A percentile compares a stretch with the other conserved stretches of the same genome.
phyloP scores from a whole-genome alignment of 2,329 filamentous ascomycete species.

The Aspergillus neotritici region DNA sequence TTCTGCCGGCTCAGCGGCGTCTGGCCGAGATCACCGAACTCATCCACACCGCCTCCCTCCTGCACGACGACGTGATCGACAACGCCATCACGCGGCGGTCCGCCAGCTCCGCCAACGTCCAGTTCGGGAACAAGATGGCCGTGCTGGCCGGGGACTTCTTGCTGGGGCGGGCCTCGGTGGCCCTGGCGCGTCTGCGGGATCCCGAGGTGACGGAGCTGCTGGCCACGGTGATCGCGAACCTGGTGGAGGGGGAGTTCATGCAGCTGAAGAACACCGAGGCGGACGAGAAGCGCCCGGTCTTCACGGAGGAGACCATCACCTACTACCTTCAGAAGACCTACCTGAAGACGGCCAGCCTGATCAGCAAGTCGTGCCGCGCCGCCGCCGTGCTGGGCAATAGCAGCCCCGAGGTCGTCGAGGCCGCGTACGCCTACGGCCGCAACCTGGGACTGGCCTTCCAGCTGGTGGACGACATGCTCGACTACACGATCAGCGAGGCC shows the following conservation, averaged over 20 bases:
- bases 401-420: constrained; percentile 73
- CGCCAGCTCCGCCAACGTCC: constrained; percentile 80
- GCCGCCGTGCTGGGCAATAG: constrained; percentile 78
- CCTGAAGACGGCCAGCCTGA: constrained; percentile 89
- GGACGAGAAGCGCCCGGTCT: constrained; percentile 77
- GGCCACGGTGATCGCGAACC: constrained; percentile 92
- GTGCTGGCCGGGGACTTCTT: constrained; percentile 96
- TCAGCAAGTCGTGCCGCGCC: constrained; percentile 91
- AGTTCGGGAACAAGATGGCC: constrained; percentile 99
- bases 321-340: constrained; percentile 99
- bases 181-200: constrained; percentile 81
- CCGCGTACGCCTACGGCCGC: constrained; percentile 85
- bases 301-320: constrained; percentile 79
- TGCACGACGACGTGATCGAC: constrained; percentile 98
- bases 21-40: constrained; percentile 95
- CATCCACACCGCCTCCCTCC: constrained; percentile 91
- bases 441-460: constrained; percentile 95
- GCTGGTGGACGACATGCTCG: constrained; percentile 94
- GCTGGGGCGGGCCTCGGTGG: constrained; percentile 85
- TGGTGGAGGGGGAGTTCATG: constrained; percentile 99
- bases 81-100: constrained; percentile 80
- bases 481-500: constrained; percentile 80
- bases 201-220: constrained; percentile 92
- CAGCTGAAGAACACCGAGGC: constrained; percentile 92
- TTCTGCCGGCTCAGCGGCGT: constrained; percentile 86